Conservation (phyloP, 257 asterid species). For the Solanum habrochaites region DNA sequence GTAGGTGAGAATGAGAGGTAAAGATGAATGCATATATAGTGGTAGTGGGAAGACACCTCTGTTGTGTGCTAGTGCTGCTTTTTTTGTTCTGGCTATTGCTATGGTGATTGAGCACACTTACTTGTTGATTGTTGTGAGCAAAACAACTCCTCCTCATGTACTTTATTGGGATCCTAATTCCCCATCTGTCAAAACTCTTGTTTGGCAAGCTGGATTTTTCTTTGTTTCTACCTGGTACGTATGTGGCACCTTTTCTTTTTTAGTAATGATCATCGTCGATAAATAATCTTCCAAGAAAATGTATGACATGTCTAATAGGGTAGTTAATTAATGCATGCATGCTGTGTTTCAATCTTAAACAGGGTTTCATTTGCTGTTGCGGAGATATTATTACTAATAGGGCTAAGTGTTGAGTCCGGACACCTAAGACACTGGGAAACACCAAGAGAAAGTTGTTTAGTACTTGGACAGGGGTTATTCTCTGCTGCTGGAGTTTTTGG, state of each 20-base stretch:
- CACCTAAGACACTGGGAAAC: constrained; percentile 63
- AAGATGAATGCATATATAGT: constrained; percentile 38
- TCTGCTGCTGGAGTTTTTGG: constrained; percentile 75
- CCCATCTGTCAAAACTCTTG: constrained; percentile 24
- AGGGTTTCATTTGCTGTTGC: constrained; percentile 77
- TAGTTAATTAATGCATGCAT: background rate
- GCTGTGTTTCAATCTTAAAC: background rate
- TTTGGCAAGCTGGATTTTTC: constrained; percentile 76
- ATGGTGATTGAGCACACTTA: constrained; percentile 60
- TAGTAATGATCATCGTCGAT: background rate
- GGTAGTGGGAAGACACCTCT: constrained; percentile 56
- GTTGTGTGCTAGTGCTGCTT: constrained; percentile 55
- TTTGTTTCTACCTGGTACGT: constrained; percentile 67
- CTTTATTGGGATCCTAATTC: constrained; percentile 50
- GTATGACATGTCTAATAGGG: background rate
- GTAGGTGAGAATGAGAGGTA: constrained; percentile 38
- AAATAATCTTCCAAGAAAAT: background rate
- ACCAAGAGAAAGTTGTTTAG: constrained; percentile 41
- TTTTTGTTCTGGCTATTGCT: constrained; percentile 57
- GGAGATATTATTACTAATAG: constrained; percentile 65
- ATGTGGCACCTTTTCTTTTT: background rate
- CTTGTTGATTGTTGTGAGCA: constrained; percentile 46
- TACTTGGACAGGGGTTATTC: constrained; percentile 54
- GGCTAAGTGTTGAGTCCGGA: constrained; percentile 78
- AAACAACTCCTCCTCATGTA: constrained; percentile 29